A percentile compares a stretch with the other conserved stretches of the same genome.
Evolutionary conservation across 164 flowering plant species (phyloP).

Genomic region (Malania oleifera): DNA sequence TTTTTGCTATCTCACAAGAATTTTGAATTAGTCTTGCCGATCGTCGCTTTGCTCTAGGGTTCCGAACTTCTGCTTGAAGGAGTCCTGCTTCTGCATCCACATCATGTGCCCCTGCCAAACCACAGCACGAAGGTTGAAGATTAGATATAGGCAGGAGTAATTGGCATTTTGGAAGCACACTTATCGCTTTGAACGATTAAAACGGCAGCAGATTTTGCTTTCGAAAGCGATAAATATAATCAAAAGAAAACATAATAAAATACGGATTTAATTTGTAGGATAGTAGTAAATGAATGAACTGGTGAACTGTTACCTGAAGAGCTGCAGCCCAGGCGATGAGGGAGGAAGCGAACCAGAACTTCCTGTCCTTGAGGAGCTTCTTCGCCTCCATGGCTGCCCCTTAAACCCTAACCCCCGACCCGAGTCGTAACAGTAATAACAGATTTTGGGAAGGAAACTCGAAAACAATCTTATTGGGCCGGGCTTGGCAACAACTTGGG

Average conservation of each 20-base stretch:
- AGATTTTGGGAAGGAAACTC: background rate
- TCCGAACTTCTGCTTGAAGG: slow-evolving; percentile 71
- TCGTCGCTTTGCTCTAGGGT: slow-evolving; percentile 13
- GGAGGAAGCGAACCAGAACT: slow-evolving; percentile 76
- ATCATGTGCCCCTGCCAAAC: slow-evolving; percentile 65
- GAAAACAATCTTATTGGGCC: slow-evolving; percentile 1
- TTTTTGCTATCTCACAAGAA: too few relatives aligned
- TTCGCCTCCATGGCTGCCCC: slow-evolving; percentile 29
- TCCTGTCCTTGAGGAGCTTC: slow-evolving; percentile 60
- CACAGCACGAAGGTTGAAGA: background rate
- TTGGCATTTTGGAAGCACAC: background rate
- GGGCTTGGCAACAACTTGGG: background rate
- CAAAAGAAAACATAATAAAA: background rate
- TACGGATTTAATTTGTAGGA: too few relatives aligned
- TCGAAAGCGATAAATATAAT: background rate
- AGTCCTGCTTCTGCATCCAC: slow-evolving; percentile 73
- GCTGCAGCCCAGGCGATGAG: slow-evolving; percentile 85
- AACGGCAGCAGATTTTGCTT: too few relatives aligned
- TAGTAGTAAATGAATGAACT: too few relatives aligned
- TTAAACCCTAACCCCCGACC: slow-evolving; percentile 6
- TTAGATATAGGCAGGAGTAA: too few relatives aligned
- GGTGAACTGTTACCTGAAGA: slow-evolving; percentile 89
- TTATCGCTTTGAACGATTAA: background rate
- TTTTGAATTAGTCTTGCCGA: slow-evolving; percentile 20
- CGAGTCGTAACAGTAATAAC: background rate